Base-by-base conservation (phyloP, 345 rosid species). In the Rhodomyrtus tomentosa region DNA sequence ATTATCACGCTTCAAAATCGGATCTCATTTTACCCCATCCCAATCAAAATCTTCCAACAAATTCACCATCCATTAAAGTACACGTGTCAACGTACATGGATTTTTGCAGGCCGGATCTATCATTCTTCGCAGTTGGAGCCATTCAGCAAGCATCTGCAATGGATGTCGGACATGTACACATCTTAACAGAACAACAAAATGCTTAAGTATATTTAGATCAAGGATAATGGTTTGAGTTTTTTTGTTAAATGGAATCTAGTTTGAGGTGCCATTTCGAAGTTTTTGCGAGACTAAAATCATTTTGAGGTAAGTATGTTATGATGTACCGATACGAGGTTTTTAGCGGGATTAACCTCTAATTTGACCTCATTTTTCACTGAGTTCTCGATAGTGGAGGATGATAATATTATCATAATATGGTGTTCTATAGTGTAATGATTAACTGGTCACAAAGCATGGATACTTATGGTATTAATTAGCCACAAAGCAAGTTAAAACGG, bases 141-240 rank as follows among this genome's bases (percentile, higher is more conserved):
- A 0, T 59, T 38, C 1, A 29, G 1, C 11, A 29, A 13, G 15
- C 0, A 0, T 58, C 0, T 27, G 2, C 18, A 21, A 53, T 8
- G 24, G 7, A 24, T 53, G 55, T 7, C 3, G 1, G 1, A 20
- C 9, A 53, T 7, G 3, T 53, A 20, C 9, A 4, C 24, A 20
- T 53, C 24, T 51, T 16, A 15, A 51, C 21, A 6, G 6, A 15
- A 5, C 7, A 3, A 51, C 53, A 6, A 16, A 51, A 51, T 15
- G 53, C 53, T 51, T 15, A 51, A 6, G 53, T 51, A 51, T 6
- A 53, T 53, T 53, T 20, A 20, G 1, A 20, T 20, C 9, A 8
- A 0, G 24, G 24, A 20, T 14, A 20, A 20, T 10, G 1, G 24
- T 53, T 53, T 20, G 9, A 6, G 22, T 20, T 53, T 7, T 53